These are phyloP conservation scores for Xerocomus nothofagi DNA, from an alignment of 1,284 basidiomycete genomes.

Conservation along the genomic window DNA sequence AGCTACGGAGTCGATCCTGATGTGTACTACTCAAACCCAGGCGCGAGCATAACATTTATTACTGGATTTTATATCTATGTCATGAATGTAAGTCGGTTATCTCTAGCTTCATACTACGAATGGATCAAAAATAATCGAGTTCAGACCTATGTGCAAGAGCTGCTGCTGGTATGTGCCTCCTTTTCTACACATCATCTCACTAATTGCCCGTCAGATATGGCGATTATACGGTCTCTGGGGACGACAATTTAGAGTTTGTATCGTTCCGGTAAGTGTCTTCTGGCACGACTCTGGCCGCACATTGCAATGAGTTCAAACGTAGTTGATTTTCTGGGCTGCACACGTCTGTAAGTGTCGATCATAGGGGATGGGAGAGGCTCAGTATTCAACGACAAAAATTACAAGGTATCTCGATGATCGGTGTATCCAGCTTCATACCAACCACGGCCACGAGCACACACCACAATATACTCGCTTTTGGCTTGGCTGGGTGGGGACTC, in stretches of 20 bases:
- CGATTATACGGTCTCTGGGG: slow-evolving; percentile 22
- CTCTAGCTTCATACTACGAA: neutral
- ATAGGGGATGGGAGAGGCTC: neutral
- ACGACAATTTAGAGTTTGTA: slow-evolving; percentile 9
- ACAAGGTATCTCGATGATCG: slow-evolving; percentile 15
- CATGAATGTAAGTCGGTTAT: slow-evolving; percentile 15
- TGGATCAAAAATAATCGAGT: neutral
- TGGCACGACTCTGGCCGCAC: neutral
- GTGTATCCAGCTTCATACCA: slow-evolving; percentile 19
- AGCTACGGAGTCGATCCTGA: slow-evolving; percentile 2
- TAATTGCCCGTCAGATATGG: slow-evolving; percentile 21
- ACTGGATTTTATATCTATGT: slow-evolving; percentile 22
- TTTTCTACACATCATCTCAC: neutral
- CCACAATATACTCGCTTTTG: slow-evolving; percentile 6
- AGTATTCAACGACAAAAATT: neutral
- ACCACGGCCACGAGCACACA: slow-evolving; percentile 2
- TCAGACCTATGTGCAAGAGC: slow-evolving; percentile 22
- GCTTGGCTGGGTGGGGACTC: slow-evolving; percentile 21
- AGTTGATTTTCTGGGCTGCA: slow-evolving; percentile 18
- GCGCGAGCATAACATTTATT: slow-evolving; percentile 8
- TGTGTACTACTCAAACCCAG: slow-evolving; percentile 14
- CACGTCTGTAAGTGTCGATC: slow-evolving; percentile 20
- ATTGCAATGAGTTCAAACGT: neutral
- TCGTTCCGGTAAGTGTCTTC: slow-evolving; percentile 12
- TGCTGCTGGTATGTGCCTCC: slow-evolving; percentile 12